Evolutionary conservation across 2,329 filamentous ascomycete genomes (phyloP), one percentile per base, ranked within the genome.

Genomic region (Diaporthe amygdali): DNA sequence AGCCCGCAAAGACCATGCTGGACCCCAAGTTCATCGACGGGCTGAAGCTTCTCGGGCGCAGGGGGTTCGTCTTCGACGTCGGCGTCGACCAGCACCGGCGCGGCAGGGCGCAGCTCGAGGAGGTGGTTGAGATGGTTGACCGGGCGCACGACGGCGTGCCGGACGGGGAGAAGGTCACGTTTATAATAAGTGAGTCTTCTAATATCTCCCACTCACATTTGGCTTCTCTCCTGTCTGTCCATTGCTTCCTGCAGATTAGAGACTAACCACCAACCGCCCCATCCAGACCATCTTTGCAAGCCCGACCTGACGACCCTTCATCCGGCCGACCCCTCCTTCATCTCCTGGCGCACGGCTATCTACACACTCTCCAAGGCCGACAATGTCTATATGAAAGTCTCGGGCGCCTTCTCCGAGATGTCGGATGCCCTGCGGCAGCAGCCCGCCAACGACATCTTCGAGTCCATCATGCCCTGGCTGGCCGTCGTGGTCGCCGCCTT

Each of bases 281-380:
- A 17, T 12, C 22, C 74, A 95, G 93, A 97, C 81, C 95, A 98
- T 82, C 88, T 97, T 75, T 95, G 94, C 87, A 97, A 97, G 82
- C 95, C 95, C 1, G 91, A 96, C 79, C 84, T 97, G 34, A 86
- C 86, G 39, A 86, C 93, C 76, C 85, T 87, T 82, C 91, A 88
- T 79, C 86, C 84, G 59, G 84, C 81, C 44, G 86, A 90, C 77
- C 84, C 87, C 1, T 84, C 87, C 32, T 95, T 93, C 80, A 81
- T 87, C 70, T 88, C 88, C 69, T 97, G 94, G 94, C 89, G 89
- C 69, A 85, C 87, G 17, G 87, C 90, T 72, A 90, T 97, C 78
- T 89, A 89, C 76, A 85, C 87, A 10, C 90, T 97, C 77, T 89
- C 91, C 75, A 87, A 87, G 71, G 89, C 89, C 78, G 83, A 85